Conservation (phyloP, 305 asterid species). For the Fraxinus angustifolia region DNA sequence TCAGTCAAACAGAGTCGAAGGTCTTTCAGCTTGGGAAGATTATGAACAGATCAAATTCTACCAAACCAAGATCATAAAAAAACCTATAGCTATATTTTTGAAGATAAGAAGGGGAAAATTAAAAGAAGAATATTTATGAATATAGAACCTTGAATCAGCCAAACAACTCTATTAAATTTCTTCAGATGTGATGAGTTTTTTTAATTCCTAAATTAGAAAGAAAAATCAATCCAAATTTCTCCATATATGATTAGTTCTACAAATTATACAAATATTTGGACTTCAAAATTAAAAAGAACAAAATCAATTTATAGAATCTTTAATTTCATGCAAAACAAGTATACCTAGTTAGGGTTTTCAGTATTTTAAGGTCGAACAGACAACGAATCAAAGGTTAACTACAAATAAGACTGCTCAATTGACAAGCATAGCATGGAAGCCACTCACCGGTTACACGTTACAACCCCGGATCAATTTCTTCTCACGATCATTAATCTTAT, state of each 20-base stretch:
- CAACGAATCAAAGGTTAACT: conserved; percentile 17
- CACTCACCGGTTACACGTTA: conserved; percentile 3
- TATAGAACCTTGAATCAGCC: background rate
- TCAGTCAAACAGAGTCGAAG: background rate
- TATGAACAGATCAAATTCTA: background rate
- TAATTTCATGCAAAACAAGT: background rate
- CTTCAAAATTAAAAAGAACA: background rate
- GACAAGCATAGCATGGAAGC: conserved; percentile 18
- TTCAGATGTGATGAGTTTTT: background rate
- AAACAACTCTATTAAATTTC: background rate
- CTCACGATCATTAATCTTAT: too few species aligned
- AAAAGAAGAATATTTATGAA: background rate
- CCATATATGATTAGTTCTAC: background rate
- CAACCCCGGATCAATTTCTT: background rate
- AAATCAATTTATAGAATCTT: background rate
- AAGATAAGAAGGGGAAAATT: background rate
- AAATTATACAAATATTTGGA: background rate
- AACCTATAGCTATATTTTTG: background rate
- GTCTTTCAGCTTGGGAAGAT: background rate
- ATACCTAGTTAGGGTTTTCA: conserved; percentile 3
- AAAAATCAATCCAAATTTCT: background rate
- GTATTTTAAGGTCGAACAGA: conserved; percentile 19
- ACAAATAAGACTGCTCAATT: conserved; percentile 11
- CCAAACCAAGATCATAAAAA: background rate
- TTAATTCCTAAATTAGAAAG: background rate